Evolutionary conservation across 768 basidiomycete species (phyloP).

Genomic region (Austroboletus festivus): DNA sequence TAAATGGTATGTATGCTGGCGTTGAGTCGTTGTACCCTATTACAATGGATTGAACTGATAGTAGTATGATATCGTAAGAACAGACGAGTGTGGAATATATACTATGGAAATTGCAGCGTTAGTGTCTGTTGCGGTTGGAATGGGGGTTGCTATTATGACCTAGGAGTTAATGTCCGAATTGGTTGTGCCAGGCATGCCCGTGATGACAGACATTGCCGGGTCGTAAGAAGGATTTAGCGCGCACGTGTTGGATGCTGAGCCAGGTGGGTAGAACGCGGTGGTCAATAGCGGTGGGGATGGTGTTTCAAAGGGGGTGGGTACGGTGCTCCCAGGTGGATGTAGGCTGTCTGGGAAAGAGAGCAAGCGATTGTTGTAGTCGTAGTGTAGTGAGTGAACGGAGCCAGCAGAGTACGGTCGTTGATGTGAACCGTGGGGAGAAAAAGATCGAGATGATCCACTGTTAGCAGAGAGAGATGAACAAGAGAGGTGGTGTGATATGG

Average conservation of each 20-base stretch:
- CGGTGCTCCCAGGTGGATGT: conserved; percentile 6
- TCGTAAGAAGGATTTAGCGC: conserved; percentile 3
- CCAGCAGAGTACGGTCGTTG: conserved; percentile 21
- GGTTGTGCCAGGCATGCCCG: conserved; percentile 16
- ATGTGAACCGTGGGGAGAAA: conserved; percentile 7
- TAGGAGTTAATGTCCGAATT: conserved; percentile 11
- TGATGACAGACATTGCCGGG: conserved; percentile 8
- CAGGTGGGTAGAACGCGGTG: conserved; percentile 31
- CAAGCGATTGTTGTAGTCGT: conserved; percentile 7
- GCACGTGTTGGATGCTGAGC: conserved; percentile 6
- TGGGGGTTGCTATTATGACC: conserved; percentile 4
- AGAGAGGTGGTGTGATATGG: conserved; percentile 10
- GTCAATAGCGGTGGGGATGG: conserved; percentile 28
- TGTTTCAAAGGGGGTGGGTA: conserved; percentile 12
- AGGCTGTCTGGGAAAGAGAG: conserved; percentile 12
- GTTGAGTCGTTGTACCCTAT: conserved; percentile 8
- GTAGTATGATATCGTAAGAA: conserved; percentile 2
- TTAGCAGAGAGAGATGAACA: conserved; percentile 10
- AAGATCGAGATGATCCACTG: conserved; percentile 6
- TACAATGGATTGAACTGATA: conserved; percentile 14
- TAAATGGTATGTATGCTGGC: conserved; percentile 17
- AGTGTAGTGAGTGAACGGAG: conserved; percentile 16
- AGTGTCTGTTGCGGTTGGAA: conserved; percentile 2
- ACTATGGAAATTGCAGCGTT: conserved; percentile 13
- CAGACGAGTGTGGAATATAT: conserved; percentile 15